Conservation (phyloP, 2,329 filamentous ascomycete species). For the Cladophialophora yegresii region DNA sequence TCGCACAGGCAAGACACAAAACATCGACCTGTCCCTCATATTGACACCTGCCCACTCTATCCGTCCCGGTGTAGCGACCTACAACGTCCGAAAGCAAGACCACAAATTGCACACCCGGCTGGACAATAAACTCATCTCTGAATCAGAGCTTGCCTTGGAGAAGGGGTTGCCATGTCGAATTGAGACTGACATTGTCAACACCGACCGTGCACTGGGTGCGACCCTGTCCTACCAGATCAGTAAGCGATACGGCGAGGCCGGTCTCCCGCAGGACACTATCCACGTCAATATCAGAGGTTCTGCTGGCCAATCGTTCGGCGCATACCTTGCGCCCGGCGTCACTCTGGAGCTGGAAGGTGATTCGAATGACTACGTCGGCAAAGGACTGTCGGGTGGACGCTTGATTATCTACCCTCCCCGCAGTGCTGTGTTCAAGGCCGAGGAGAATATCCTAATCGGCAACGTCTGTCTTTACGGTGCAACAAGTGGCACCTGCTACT, state of each 20-base stretch:
- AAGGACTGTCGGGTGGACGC: conserved; percentile 89
- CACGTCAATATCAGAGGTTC: conserved; percentile 97
- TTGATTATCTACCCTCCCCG: conserved; percentile 92
- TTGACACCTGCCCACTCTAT: conserved; percentile 95
- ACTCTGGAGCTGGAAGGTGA: conserved; percentile 95
- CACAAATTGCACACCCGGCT: conserved; percentile 89
- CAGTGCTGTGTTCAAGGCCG: conserved; percentile 87
- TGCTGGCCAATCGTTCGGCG: conserved; percentile 94
- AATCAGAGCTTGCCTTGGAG: conserved; percentile 90
- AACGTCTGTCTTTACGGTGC: conserved; percentile 96
- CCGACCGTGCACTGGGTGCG: conserved; percentile 88
- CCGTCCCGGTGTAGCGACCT: conserved; percentile 88
- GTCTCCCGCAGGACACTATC: conserved; percentile 87
- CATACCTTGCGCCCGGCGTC: conserved; percentile 87
- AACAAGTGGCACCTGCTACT: conserved; percentile 87
- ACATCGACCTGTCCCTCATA: conserved; percentile 90
- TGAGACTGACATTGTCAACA: conserved; percentile 95
- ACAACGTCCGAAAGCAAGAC: conserved; percentile 97
- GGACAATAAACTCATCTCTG: conserved; percentile 95
- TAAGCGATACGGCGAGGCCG: conserved; percentile 84
- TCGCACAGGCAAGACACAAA: conserved; percentile 82
- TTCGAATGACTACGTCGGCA: conserved; percentile 94
- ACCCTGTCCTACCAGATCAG: conserved; percentile 96
- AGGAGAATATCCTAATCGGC: conserved; percentile 91
- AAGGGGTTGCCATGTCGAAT: conserved; percentile 91